These are phyloP conservation scores for Phytophthora tentaculata DNA, from an alignment of 352 stramenopile genomes.

Conservation along the genomic window DNA sequence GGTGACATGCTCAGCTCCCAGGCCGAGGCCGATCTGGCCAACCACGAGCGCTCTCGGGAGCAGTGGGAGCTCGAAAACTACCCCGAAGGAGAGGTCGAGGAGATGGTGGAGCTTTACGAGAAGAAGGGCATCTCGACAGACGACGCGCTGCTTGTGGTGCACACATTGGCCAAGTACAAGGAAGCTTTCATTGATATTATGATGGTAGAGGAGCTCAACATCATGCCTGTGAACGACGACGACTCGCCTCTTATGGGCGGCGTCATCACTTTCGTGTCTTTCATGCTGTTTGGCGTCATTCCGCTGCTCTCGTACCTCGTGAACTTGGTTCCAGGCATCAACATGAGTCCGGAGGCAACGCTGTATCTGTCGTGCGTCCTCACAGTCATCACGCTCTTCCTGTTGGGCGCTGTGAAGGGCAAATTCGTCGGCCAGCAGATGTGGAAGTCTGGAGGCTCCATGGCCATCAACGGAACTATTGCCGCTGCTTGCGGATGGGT, in stretches of 20 bases:
- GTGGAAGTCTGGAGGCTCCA: constrained; percentile 67
- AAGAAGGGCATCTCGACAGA: constrained; percentile 90
- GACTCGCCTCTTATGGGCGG: constrained; percentile 87
- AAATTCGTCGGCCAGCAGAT: constrained; percentile 84
- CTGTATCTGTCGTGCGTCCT: constrained; percentile 94
- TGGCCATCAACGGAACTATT: constrained; percentile 81
- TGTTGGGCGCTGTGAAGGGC: constrained; percentile 93
- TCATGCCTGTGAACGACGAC: constrained; percentile 94
- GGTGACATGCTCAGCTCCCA: constrained; percentile 95
- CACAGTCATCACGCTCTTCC: constrained; percentile 94
- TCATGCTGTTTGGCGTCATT: constrained; percentile 92
- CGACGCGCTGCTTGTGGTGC: constrained; percentile 92
- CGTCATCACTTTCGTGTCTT: constrained; percentile 91
- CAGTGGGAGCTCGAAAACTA: constrained; percentile 97
- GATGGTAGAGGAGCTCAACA: constrained; percentile 96
- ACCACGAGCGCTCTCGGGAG: constrained; percentile 93
- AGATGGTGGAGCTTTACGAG: constrained; percentile 98
- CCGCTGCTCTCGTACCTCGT: constrained; percentile 94
- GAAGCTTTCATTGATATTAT: constrained; percentile 98
- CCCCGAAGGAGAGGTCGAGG: constrained; percentile 94
- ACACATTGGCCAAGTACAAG: constrained; percentile 97
- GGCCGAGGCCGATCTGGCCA: constrained; percentile 93
- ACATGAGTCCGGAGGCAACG: constrained; percentile 62
- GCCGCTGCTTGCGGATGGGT: constrained; percentile 79
- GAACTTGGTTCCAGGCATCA: constrained; percentile 77